Percentiles rank a stretch among this genome's conserved stretches.
phyloP scores from a whole-genome alignment of 1,284 basidiomycete genomes.

The Ganoderma leucocontextum region DNA sequence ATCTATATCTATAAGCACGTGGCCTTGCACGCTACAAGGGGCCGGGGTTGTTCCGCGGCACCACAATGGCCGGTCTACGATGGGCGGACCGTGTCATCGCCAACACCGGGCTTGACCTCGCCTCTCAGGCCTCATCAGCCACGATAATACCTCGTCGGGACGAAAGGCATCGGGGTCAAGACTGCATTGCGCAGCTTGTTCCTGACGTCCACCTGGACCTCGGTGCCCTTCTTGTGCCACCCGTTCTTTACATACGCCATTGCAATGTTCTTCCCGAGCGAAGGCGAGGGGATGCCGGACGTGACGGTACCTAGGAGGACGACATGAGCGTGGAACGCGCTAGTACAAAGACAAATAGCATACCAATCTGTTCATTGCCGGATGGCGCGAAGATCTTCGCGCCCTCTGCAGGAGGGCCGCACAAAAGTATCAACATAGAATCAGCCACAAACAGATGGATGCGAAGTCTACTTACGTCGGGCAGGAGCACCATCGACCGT shows the following conservation, averaged over 20 bases:
- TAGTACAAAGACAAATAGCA: slow-evolving; percentile 27
- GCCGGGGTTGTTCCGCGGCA: too few species aligned
- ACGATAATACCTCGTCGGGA: slow-evolving; percentile 75
- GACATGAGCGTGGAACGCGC: neutral
- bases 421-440: slow-evolving; percentile 19
- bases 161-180: slow-evolving; percentile 84
- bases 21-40: too few species aligned
- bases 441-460: neutral
- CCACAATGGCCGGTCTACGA: too few species aligned
- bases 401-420: slow-evolving; percentile 65
- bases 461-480: slow-evolving; percentile 58
- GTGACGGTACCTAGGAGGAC: slow-evolving; percentile 74
- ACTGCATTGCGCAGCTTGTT: slow-evolving; percentile 76
- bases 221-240: slow-evolving; percentile 91
- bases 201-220: slow-evolving; percentile 81
- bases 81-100: too few species aligned
- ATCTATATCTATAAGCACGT: too few species aligned
- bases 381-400: slow-evolving; percentile 75
- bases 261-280: slow-evolving; percentile 90
- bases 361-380: slow-evolving; percentile 66
- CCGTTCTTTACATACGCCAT: slow-evolving; percentile 92
- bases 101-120: neutral
- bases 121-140: slow-evolving; percentile 44
- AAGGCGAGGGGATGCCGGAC: slow-evolving; percentile 95
- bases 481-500: slow-evolving; percentile 89